Conservation (phyloP, 2,329 filamentous ascomycete genomes). For the Parastagonospora avenae region DNA sequence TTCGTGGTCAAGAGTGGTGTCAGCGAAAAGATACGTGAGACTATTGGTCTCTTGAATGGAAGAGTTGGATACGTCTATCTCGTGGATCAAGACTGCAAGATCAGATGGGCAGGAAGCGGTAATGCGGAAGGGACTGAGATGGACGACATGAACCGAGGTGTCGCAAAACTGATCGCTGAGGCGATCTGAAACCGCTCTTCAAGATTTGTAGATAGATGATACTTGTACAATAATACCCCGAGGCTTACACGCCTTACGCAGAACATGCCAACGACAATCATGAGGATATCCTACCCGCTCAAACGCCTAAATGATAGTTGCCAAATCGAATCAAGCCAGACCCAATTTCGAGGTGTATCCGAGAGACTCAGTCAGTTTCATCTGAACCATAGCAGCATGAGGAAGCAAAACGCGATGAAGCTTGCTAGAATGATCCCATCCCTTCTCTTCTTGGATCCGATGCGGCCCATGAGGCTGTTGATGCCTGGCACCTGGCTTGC, state of each 20-base stretch:
- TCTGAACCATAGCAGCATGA: constrained; percentile 72
- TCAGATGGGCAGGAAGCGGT: constrained; percentile 92
- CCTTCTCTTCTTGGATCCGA: constrained; percentile 91
- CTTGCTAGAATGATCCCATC: constrained; percentile 91
- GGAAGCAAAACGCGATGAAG: constrained; percentile 91
- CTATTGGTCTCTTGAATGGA: constrained; percentile 76
- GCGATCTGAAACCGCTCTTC: constrained; percentile 1
- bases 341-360: background rate
- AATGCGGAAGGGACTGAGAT: constrained; percentile 68
- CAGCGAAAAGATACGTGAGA: constrained; percentile 61
- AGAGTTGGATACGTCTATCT: constrained; percentile 95
- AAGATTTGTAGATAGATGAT: constrained; percentile 10
- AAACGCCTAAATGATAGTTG: constrained; percentile 24
- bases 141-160: constrained; percentile 67
- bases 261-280: constrained; percentile 20
- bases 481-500: constrained; percentile 92
- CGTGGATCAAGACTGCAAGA: constrained; percentile 83
- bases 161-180: constrained; percentile 62
- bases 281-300: constrained; percentile 35
- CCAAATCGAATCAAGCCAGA: background rate
- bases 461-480: constrained; percentile 88
- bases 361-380: constrained; percentile 11
- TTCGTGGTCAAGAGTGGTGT: constrained; percentile 65
- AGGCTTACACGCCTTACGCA: constrained; percentile 18
- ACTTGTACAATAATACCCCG: constrained; percentile 38